Percentiles rank a stretch among this genome's conserved stretches.
Evolutionary conservation across 768 basidiomycete species (phyloP).

Genomic region (Leccinum disarticulatum): DNA sequence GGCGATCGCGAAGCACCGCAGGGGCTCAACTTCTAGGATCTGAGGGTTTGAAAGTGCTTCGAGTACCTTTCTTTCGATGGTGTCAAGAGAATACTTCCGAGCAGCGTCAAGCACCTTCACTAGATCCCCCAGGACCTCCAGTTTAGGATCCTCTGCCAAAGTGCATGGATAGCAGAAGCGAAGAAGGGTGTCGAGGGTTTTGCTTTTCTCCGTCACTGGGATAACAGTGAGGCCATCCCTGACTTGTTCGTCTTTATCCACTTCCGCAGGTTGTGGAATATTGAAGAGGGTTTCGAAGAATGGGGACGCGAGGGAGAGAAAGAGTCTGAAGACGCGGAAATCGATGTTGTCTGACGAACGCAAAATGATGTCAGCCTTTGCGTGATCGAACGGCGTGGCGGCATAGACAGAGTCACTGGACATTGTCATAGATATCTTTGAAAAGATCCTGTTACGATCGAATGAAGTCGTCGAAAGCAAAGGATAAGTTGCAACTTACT

Average conservation of each 20-base stretch:
- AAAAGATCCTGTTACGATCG: not conserved
- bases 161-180: slow-evolving; percentile 31
- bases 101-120: slow-evolving; percentile 14
- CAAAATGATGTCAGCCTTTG: slow-evolving; percentile 23
- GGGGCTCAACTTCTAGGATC: slow-evolving; percentile 19
- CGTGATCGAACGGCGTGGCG: slow-evolving; percentile 22
- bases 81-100: slow-evolving; percentile 17
- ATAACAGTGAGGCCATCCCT: slow-evolving; percentile 24
- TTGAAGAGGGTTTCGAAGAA: slow-evolving; percentile 35
- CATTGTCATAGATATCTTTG: not conserved
- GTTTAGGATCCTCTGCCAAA: slow-evolving; percentile 17
- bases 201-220: slow-evolving; percentile 19
- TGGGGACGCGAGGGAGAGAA: slow-evolving; percentile 35
- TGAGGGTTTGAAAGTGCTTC: slow-evolving; percentile 22
- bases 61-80: slow-evolving; percentile 17
- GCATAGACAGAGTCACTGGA: slow-evolving; percentile 5
- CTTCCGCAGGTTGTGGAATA: slow-evolving; percentile 26
- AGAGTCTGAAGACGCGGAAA: slow-evolving; percentile 31
- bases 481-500: not conserved
- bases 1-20: slow-evolving; percentile 35
- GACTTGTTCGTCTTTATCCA: slow-evolving; percentile 5
- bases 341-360: slow-evolving; percentile 31
- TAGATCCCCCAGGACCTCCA: slow-evolving; percentile 11
- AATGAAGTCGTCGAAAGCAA: not conserved
- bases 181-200: slow-evolving; percentile 24